Conservation (phyloP, 2,329 filamentous ascomycete genomes). For the Cladosporium sphaerospermum region DNA sequence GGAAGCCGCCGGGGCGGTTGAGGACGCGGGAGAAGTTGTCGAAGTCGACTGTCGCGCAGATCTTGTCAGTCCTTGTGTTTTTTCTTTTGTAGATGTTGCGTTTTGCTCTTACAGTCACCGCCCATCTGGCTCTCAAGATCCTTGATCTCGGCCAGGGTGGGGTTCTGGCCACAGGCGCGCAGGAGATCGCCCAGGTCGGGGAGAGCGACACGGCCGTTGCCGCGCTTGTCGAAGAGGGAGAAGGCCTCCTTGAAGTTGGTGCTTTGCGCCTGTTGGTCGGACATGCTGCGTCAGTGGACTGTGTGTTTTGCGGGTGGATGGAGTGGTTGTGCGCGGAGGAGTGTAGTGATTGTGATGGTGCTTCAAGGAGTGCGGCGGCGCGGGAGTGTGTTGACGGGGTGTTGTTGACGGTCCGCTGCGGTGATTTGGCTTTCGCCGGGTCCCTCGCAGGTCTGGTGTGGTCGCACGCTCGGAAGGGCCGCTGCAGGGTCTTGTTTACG, state of each 20-base stretch:
- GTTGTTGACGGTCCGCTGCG: slow-evolving; percentile 6
- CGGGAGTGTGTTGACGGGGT: background rate
- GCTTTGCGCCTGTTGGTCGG: slow-evolving; percentile 59
- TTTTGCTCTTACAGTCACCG: slow-evolving; percentile 69
- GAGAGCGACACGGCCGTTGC: slow-evolving; percentile 82
- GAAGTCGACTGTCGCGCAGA: slow-evolving; percentile 69
- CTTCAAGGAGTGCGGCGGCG: background rate
- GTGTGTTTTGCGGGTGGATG: background rate
- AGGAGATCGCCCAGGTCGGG: slow-evolving; percentile 88
- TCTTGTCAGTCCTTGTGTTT: background rate
- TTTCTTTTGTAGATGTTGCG: background rate
- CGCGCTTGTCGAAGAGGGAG: slow-evolving; percentile 98
- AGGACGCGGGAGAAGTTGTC: slow-evolving; percentile 95
- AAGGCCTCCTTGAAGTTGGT: slow-evolving; percentile 99
- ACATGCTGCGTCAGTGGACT: slow-evolving; percentile 21
- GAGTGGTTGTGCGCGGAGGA: background rate
- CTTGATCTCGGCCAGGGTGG: slow-evolving; percentile 83
- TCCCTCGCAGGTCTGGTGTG: background rate
- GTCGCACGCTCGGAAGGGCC: slow-evolving; percentile 6
- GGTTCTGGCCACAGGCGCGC: slow-evolving; percentile 95
- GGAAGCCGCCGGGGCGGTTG: slow-evolving; percentile 96
- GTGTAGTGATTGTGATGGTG: background rate
- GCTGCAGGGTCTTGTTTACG: slow-evolving; percentile 11
- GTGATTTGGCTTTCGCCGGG: slow-evolving; percentile 6
- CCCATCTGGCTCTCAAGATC: slow-evolving; percentile 89